Evolutionary conservation across 1,139 yeast species (phyloP).

Genomic region (Yamadazyma jaroonii): DNA sequence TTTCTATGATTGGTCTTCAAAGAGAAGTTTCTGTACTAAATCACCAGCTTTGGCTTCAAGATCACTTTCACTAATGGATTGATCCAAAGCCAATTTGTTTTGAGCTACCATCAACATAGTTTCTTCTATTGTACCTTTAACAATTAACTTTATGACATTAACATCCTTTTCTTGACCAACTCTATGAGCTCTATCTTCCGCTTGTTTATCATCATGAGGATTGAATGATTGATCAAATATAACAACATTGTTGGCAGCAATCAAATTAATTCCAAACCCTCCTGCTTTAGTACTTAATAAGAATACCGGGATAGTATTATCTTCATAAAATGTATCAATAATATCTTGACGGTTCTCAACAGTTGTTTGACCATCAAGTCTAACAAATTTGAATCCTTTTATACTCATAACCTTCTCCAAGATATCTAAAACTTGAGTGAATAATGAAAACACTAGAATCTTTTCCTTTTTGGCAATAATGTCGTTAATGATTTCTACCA

Average conservation of each 20-base stretch:
- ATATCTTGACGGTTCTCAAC: constrained; percentile 92
- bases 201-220: constrained; percentile 98
- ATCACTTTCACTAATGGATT: constrained; percentile 54
- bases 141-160: constrained; percentile 71
- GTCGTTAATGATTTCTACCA: constrained; percentile 56
- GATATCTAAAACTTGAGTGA: constrained; percentile 89
- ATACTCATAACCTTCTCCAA: constrained; percentile 72
- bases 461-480: constrained; percentile 72
- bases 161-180: constrained; percentile 95
- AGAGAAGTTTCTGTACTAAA: constrained; percentile 51
- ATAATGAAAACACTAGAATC: constrained; percentile 80
- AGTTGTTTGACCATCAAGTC: constrained; percentile 91
- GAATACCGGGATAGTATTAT: constrained; percentile 78
- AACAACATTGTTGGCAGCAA: constrained; percentile 91
- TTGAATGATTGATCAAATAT: constrained; percentile 93
- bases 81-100: constrained; percentile 85
- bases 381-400: constrained; percentile 66
- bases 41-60: constrained; percentile 54
- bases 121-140: constrained; percentile 80
- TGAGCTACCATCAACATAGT: constrained; percentile 83
- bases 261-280: constrained; percentile 94
- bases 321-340: constrained; percentile 86
- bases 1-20: constrained; percentile 19
- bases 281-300: constrained; percentile 94
- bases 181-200: constrained; percentile 97